phyloP scores from a whole-genome alignment of 495 filamentous ascomycete genomes.

The Saxophila tyrrhenica region DNA sequence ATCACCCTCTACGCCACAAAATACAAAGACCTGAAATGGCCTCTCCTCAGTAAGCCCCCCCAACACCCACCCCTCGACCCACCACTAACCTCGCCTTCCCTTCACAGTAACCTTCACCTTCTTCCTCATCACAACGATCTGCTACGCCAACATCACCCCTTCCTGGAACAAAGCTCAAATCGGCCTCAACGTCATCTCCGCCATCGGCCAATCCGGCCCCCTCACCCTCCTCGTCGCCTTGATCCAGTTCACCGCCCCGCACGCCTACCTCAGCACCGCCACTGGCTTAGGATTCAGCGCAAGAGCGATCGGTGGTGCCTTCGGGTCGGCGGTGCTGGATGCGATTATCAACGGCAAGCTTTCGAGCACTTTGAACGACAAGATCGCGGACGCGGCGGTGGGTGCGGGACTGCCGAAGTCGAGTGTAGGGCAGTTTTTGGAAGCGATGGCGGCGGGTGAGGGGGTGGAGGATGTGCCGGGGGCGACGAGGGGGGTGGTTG shows the following conservation, averaged over 20 bases:
- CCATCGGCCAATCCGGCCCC: slow-evolving; percentile 40
- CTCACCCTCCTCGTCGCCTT: slow-evolving; percentile 40
- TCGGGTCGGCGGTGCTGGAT: slow-evolving; percentile 43
- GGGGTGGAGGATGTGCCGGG: slow-evolving; percentile 11
- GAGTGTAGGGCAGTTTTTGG: slow-evolving; percentile 9
- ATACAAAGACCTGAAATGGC: slow-evolving; percentile 40
- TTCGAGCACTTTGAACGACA: slow-evolving; percentile 29
- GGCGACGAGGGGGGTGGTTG: slow-evolving; percentile 1
- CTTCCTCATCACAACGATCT: slow-evolving; percentile 39
- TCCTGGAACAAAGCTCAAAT: slow-evolving; percentile 37
- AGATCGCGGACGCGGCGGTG: slow-evolving; percentile 8
- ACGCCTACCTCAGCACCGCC: slow-evolving; percentile 43
- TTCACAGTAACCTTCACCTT: slow-evolving; percentile 31
- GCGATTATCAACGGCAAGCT: slow-evolving; percentile 43
- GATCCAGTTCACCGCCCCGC: slow-evolving; percentile 44
- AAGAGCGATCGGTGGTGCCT: slow-evolving; percentile 43
- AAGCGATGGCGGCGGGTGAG: slow-evolving; percentile 7
- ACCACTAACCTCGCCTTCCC: too few relatives aligned
- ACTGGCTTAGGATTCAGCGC: slow-evolving; percentile 45
- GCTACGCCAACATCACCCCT: slow-evolving; percentile 39
- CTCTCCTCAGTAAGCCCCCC: slow-evolving; percentile 28
- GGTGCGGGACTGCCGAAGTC: slow-evolving; percentile 9
- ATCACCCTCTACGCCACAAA: slow-evolving; percentile 39
- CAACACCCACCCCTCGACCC: too few relatives aligned
- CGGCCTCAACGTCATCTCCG: slow-evolving; percentile 37